Evolutionary conservation across 148 eudicot species (phyloP).

Genomic region (Pharnaceum exiguum): DNA sequence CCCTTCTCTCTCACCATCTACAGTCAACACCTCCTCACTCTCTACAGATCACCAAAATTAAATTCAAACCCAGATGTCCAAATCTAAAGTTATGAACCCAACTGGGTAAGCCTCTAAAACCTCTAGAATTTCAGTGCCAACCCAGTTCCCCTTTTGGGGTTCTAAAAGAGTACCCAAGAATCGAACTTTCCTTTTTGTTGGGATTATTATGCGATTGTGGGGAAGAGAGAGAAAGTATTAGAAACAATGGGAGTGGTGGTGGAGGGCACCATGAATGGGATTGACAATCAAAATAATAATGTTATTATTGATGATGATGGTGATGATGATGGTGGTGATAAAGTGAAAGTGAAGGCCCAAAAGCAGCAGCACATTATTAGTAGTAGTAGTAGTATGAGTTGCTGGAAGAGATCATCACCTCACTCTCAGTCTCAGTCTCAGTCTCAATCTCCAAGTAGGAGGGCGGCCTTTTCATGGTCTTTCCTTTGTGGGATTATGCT

Average conservation of each 20-base stretch:
- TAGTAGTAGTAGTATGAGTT: no score
- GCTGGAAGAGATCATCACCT: no score
- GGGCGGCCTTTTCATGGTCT: slow-evolving; percentile 57
- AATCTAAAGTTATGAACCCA: background rate
- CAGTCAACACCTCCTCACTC: background rate
- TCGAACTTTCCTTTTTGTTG: no score
- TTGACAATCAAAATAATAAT: slow-evolving; percentile 8
- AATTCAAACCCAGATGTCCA: slow-evolving; percentile 18
- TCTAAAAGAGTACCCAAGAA: background rate
- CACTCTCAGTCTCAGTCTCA: no score
- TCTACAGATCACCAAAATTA: slow-evolving; percentile 17
- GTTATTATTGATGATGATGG: slow-evolving; percentile 6
- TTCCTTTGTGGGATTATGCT: slow-evolving; percentile 78
- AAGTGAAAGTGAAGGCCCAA: slow-evolving; percentile 23
- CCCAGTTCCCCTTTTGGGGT: slow-evolving; percentile 16
- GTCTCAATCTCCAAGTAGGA: no score
- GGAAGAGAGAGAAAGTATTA: background rate
- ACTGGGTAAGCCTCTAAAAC: slow-evolving; percentile 3
- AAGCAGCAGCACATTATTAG: slow-evolving; percentile 26
- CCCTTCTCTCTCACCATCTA: background rate
- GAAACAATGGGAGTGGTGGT: background rate
- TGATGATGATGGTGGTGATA: slow-evolving; percentile 7
- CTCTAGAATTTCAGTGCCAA: slow-evolving; percentile 15
- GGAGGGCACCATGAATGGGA: background rate
- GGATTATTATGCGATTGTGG: background rate